Evolutionary conservation across 2,329 filamentous ascomycete genomes (phyloP), one percentile per base, ranked within the genome.

Genomic region (Leptographium flavum): DNA sequence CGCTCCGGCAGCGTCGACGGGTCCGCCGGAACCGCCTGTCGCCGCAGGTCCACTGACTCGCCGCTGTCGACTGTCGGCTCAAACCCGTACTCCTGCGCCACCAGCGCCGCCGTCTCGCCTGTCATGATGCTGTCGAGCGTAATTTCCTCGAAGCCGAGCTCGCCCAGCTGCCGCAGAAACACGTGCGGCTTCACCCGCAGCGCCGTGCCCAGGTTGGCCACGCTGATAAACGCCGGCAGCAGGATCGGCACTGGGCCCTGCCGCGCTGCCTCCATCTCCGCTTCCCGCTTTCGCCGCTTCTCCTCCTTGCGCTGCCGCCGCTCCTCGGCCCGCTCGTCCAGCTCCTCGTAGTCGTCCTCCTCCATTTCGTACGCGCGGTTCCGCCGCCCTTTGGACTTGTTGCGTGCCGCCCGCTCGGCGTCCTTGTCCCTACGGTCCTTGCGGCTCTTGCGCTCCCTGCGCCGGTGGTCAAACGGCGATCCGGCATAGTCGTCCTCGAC

Each of bases 31-130:
- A 71, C 66, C 1, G 87, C 81, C 11, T 80, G 75, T 22, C 83
- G 73, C 49, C 73, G 74, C 33, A 98, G 64, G 60, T 98, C 90
- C 38, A 78, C 68, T 1, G 66, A 60, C 39, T 81, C 77, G 17
- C 68, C 80, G 56, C 59, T 70, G 46, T 87, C 81, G 22, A 92
- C 74, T 2, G 82, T 79, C 1, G 90, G 85, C 49, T 96, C 87
- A 53, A 83, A 94, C 42, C 90, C 88, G 60, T 90, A 96, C 59
- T 98, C 90, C 62, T 86, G 79, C 4, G 87, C 87, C 53, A 98
- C 83, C 45, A 98, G 71, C 8, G 84, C 85, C 2, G 90, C 90
- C 39, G 86, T 92, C 59, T 96, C 90, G 11, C 87, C 80, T 49
- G 90, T 90, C 59, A 98, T 75, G 49, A 98, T 77, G 57, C 90